Evolutionary conservation across 306 rosid genomes (phyloP), one percentile per base, ranked within the genome.

Genomic region (Pyrus bretschneideri): DNA sequence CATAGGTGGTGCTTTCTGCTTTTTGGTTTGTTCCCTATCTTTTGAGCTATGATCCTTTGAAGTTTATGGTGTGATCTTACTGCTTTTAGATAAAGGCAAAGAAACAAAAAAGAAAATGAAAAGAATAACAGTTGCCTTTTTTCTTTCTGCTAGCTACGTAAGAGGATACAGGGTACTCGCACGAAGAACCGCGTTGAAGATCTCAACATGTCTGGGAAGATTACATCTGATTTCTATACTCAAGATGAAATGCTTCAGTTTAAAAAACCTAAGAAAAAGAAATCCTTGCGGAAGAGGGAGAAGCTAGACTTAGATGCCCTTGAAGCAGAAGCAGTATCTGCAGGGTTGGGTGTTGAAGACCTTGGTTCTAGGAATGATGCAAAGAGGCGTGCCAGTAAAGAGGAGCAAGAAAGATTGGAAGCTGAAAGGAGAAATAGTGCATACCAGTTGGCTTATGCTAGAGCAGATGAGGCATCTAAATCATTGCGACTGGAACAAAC

Each of bases 241-340:
- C 89, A 89, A 23, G 97, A 90, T 82, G 99, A 95, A 86, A 95
- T 91, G 97, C 92, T 86, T 75, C 72, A 86, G 62, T 88, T 90
- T 72, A 92, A 89, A 86, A 95, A 92, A 87, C 97, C 99, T 72
- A 92, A 89, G 87, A 95, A 95, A 88, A 95, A 91, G 82, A 95
- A 95, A 78, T 81, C 97, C 80, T 82, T 95, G 76, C 90, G 97
- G 67, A 95, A 92, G 86, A 95, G 86, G 81, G 99, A 92, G 78
- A 95, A 90, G 88, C 89, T 95, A 55, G 99, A 95, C 81, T 63
- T 92, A 64, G 90, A 86, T 75, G 96, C 97, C 80, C 97, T 95
- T 82, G 97, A 92, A 88, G 93, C 93, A 44, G 99, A 95, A 83
- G 99, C 99, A 68, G 71, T 89, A 67, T 84, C 97, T 86, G 83